Percentiles rank a stretch among this genome's conserved stretches.
Conservation (phyloP, 345 rosid species). For the Pseudoturritis turrita region DNA sequence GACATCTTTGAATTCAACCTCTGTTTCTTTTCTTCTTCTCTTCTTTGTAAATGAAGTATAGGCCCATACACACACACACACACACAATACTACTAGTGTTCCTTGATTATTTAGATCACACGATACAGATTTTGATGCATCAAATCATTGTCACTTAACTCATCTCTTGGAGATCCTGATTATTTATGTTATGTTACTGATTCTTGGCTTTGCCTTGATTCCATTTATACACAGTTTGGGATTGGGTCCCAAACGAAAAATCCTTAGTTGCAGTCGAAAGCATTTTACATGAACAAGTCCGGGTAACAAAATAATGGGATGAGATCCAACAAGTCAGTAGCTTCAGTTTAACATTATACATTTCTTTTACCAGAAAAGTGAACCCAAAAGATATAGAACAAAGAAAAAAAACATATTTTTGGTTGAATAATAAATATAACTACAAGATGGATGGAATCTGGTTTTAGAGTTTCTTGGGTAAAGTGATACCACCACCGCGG, state of each 20-base stretch:
- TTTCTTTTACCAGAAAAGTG: neutral
- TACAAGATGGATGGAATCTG: slow-evolving; percentile 7
- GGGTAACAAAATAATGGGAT: slow-evolving; percentile 2
- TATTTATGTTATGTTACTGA: neutral
- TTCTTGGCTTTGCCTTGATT: slow-evolving; percentile 4
- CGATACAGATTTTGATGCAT: slow-evolving; percentile 17
- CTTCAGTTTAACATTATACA: slow-evolving; percentile 6
- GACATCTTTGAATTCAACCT: slow-evolving; percentile 51
- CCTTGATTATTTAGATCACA: slow-evolving; percentile 18
- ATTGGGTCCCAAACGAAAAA: neutral
- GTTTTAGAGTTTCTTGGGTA: slow-evolving; percentile 15
- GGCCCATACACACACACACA: slow-evolving; percentile 1
- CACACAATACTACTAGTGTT: neutral
- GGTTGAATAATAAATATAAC: neutral
- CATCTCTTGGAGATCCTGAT: slow-evolving; percentile 11
- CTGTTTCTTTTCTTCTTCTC: neutral
- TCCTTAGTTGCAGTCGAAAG: neutral
- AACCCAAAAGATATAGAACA: neutral
- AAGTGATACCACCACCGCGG: slow-evolving; percentile 57
- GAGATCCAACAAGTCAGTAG: slow-evolving; percentile 13
- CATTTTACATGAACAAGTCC: neutral
- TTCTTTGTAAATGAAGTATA: slow-evolving; percentile 32
- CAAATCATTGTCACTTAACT: slow-evolving; percentile 17
- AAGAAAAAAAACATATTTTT: neutral
- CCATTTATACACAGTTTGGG: neutral